phyloP scores from a whole-genome alignment of 805 yeast species.

The Candida yuanshanica region DNA sequence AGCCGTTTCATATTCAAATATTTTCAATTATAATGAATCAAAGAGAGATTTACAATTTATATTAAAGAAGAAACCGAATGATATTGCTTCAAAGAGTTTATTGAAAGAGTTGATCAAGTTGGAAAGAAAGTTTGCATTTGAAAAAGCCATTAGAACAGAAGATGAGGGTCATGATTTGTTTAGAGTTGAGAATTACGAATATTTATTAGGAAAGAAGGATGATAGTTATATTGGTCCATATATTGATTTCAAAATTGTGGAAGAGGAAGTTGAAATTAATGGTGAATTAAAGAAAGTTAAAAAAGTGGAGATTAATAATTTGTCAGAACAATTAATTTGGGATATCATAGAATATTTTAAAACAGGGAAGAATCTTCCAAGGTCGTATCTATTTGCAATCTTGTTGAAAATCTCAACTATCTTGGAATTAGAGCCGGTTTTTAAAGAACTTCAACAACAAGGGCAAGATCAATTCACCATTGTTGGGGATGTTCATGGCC shows the following conservation, averaged over 20 bases:
- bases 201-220: slow-evolving; percentile 32
- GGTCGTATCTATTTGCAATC: slow-evolving; percentile 77
- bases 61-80: slow-evolving; percentile 45
- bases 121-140: slow-evolving; percentile 72
- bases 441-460: slow-evolving; percentile 57
- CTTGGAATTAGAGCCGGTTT: slow-evolving; percentile 59
- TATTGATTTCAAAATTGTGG: slow-evolving; percentile 33
- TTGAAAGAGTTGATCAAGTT: slow-evolving; percentile 57
- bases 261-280: slow-evolving; percentile 20
- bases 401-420: slow-evolving; percentile 64
- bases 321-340: slow-evolving; percentile 51
- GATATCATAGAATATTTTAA: slow-evolving; percentile 68
- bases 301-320: slow-evolving; percentile 19
- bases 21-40: slow-evolving; percentile 71
- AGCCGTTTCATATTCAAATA: slow-evolving; percentile 75
- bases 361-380: slow-evolving; percentile 66
- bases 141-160: slow-evolving; percentile 76
- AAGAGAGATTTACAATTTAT: slow-evolving; percentile 62
- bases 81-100: slow-evolving; percentile 58
- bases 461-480: slow-evolving; percentile 50
- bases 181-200: slow-evolving; percentile 16
- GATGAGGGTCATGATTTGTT: slow-evolving; percentile 46
- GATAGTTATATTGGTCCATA: slow-evolving; percentile 54
- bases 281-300: slow-evolving; percentile 2
- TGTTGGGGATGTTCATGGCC: slow-evolving; percentile 98